Evolutionary conservation across 805 yeast species (phyloP).

Genomic region (Candida multigemmis): DNA sequence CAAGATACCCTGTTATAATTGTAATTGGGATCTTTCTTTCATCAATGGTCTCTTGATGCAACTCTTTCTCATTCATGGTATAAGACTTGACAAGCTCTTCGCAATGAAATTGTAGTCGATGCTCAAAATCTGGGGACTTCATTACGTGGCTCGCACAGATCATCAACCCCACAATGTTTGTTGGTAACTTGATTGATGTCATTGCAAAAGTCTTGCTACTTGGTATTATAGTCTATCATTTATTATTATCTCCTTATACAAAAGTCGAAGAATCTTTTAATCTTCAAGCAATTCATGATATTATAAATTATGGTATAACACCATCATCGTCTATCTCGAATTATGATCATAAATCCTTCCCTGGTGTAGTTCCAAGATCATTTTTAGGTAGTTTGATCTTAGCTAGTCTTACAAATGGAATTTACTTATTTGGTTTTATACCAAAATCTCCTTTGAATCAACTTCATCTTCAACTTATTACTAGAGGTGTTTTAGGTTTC

Average conservation of each 20-base stretch:
- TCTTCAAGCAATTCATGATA: slow-evolving; percentile 81
- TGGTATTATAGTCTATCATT: slow-evolving; percentile 37
- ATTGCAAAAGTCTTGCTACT: slow-evolving; percentile 21
- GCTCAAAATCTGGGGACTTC: slow-evolving; percentile 3
- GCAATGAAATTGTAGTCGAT: slow-evolving; percentile 5
- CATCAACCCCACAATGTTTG: slow-evolving; percentile 2
- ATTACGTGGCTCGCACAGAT: slow-evolving; percentile 5
- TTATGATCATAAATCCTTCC: slow-evolving; percentile 73
- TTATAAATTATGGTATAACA: slow-evolving; percentile 51
- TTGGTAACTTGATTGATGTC: slow-evolving; percentile 5
- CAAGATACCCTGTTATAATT: slow-evolving; percentile 88
- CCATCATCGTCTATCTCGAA: slow-evolving; percentile 17
- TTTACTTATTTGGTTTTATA: slow-evolving; percentile 11
- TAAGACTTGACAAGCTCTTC: slow-evolving; percentile 2
- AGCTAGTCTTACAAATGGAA: slow-evolving; percentile 19
- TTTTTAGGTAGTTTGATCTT: slow-evolving; percentile 62
- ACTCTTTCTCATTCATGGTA: no score
- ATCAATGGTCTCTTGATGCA: no score
- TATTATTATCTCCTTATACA: slow-evolving; percentile 65
- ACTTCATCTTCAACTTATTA: slow-evolving; percentile 41
- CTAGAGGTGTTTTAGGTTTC: slow-evolving; percentile 55
- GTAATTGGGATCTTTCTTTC: slow-evolving; percentile 72
- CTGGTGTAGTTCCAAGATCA: slow-evolving; percentile 86
- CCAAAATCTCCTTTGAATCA: slow-evolving; percentile 14
- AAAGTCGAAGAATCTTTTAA: slow-evolving; percentile 94